A percentile compares a stretch with the other conserved stretches of the same genome.
Conservation (phyloP, 129 eudicot species). For the Dittrichia graveolens region DNA sequence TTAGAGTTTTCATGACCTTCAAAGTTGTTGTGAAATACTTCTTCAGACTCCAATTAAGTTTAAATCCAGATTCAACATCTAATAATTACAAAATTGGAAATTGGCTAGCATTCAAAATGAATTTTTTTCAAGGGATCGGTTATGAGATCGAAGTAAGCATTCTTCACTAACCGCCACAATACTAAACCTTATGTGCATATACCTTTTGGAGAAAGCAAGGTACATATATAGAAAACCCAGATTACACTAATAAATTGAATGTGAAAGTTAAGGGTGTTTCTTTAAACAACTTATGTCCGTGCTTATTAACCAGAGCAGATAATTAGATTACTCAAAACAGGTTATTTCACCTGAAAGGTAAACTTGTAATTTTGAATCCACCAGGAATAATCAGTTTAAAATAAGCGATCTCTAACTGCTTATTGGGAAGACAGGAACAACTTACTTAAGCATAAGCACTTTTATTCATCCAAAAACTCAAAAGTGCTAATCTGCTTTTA, state of each 20-base stretch:
- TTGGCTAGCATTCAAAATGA: not conserved
- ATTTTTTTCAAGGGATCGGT: not conserved
- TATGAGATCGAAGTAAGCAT: not conserved
- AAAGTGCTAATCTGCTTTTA: not conserved
- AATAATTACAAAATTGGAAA: not conserved
- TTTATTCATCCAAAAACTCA: not conserved
- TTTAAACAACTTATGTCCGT: not conserved
- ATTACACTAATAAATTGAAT: no score
- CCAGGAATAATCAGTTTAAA: no score
- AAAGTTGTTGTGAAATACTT: not conserved
- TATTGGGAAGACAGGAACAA: no score
- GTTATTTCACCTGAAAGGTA: not conserved
- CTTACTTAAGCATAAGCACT: not conserved
- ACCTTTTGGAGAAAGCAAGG: no score
- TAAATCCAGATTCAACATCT: not conserved
- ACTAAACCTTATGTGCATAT: no score
- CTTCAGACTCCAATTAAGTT: slow-evolving; percentile 10
- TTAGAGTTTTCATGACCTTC: slow-evolving; percentile 23
- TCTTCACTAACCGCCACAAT: no score
- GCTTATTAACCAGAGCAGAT: not conserved
- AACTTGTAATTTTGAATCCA: no score
- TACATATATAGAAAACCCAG: no score
- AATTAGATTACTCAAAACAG: not conserved
- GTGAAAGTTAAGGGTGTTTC: no score
- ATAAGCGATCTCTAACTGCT: no score